phyloP scores from a whole-genome alignment of 106 monocot species.

The Platanthera zijinensis region DNA sequence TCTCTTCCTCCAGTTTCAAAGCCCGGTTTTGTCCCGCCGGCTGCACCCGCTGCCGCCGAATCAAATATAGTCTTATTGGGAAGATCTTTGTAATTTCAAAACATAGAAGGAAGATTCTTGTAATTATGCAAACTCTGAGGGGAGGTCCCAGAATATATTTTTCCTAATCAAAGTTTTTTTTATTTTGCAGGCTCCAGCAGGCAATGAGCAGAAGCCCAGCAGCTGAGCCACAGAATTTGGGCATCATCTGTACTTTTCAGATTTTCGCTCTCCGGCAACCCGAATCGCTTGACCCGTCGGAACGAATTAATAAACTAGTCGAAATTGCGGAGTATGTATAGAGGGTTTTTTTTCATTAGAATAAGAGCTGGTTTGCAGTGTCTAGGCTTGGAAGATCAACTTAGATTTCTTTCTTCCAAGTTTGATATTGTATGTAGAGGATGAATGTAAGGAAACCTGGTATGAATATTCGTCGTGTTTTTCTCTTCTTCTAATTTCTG shows the following conservation, averaged over 20 bases:
- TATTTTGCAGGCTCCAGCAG: neutral
- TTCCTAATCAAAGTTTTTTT: neutral
- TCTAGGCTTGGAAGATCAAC: constrained; percentile 1
- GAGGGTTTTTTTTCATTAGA: neutral
- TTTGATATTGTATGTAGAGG: neutral
- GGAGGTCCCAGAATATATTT: too few relatives aligned
- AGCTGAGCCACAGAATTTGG: neutral
- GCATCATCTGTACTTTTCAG: neutral
- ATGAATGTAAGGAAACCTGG: neutral
- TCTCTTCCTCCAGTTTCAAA: too few relatives aligned
- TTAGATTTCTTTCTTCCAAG: neutral
- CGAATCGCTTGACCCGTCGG: neutral
- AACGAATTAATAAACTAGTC: neutral
- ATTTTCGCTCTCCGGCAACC: neutral
- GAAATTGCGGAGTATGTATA: neutral
- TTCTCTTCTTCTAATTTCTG: too few relatives aligned
- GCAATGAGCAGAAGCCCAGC: constrained; percentile 4
- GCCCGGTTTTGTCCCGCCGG: too few relatives aligned
- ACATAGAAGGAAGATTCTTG: too few relatives aligned
- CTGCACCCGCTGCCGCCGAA: too few relatives aligned
- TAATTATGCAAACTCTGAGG: too few relatives aligned
- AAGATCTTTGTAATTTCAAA: too few relatives aligned
- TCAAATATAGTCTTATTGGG: too few relatives aligned
- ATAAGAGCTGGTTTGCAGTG: constrained; percentile 5
- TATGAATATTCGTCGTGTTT: neutral